A percentile compares a stretch with the other conserved stretches of the same genome.
Evolutionary conservation across 768 basidiomycete genomes (phyloP).

Genomic region (Suillus spraguei): DNA sequence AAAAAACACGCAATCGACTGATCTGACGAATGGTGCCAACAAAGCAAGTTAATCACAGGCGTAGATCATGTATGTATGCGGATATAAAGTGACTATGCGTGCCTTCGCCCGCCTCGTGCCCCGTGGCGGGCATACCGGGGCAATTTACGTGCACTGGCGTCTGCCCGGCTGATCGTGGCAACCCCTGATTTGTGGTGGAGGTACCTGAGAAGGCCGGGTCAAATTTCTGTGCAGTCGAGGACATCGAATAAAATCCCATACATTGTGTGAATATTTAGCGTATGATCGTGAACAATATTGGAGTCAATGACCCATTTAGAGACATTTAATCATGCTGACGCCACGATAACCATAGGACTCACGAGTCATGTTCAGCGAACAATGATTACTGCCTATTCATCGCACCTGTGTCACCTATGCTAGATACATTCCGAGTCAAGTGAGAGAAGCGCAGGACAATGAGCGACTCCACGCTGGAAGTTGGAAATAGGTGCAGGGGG

Average conservation of each 20-base stretch:
- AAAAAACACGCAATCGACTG: not conserved
- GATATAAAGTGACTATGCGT: slow-evolving; percentile 2
- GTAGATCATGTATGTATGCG: not conserved
- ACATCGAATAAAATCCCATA: not conserved
- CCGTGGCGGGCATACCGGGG: not conserved
- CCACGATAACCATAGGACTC: not conserved
- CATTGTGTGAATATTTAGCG: not conserved
- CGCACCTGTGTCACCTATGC: not conserved
- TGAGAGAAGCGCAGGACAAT: slow-evolving; percentile 4
- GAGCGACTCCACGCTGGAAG: not conserved
- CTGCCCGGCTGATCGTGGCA: not conserved
- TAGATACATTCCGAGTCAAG: not conserved
- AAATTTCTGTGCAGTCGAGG: not conserved
- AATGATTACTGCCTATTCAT: not conserved
- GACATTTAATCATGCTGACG: not conserved
- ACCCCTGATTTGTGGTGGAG: not conserved
- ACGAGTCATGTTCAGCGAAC: slow-evolving; percentile 10
- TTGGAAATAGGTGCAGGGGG: not conserved
- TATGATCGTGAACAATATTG: not conserved
- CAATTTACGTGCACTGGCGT: not conserved
- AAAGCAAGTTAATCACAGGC: not conserved
- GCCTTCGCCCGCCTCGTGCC: slow-evolving; percentile 6
- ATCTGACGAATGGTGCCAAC: slow-evolving; percentile 4
- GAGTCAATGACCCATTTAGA: not conserved
- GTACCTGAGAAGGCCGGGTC: not conserved